A percentile compares a stretch with the other conserved stretches of the same genome.
Evolutionary conservation across 2,329 filamentous ascomycete genomes (phyloP).

Genomic region (Fusarium sp.): DNA sequence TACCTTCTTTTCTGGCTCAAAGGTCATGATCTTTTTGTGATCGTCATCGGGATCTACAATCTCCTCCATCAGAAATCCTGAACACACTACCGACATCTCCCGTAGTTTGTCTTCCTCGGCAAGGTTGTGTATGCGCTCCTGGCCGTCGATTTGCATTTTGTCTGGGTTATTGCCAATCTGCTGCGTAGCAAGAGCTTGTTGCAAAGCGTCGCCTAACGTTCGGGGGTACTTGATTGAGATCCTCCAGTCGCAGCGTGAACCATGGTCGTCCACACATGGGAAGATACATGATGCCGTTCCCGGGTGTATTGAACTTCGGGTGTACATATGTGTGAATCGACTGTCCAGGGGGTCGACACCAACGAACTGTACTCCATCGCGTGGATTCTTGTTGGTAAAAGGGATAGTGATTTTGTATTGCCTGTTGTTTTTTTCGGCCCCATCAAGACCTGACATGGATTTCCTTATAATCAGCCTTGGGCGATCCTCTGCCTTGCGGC

Average conservation of each 20-base stretch:
- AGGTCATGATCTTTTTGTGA: constrained; percentile 88
- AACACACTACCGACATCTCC: constrained; percentile 91
- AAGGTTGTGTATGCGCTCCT: constrained; percentile 60
- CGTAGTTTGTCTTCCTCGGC: constrained; percentile 86
- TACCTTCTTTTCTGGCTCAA: constrained; percentile 79
- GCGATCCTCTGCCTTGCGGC: constrained; percentile 57
- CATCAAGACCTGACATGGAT: constrained; percentile 54
- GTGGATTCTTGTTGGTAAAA: constrained; percentile 79
- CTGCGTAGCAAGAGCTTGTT: constrained; percentile 61
- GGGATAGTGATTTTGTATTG: constrained; percentile 74
- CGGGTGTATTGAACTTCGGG: constrained; percentile 81
- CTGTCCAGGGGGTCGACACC: constrained; percentile 83
- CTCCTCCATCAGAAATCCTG: constrained; percentile 89
- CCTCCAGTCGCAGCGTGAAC: constrained; percentile 86
- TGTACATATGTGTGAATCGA: constrained; percentile 93
- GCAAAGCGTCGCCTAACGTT: constrained; percentile 83
- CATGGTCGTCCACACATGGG: constrained; percentile 90
- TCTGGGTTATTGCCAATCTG: constrained; percentile 53
- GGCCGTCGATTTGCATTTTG: constrained; percentile 58
- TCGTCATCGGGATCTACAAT: constrained; percentile 80
- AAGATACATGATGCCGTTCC: constrained; percentile 89
- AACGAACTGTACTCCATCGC: constrained; percentile 93
- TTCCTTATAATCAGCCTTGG: constrained; percentile 61
- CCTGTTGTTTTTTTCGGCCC: constrained; percentile 56
- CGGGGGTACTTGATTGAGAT: constrained; percentile 87